Evolutionary conservation across 202 grass and related monocot genomes (phyloP).

Genomic region (Alloteropsis angusta): DNA sequence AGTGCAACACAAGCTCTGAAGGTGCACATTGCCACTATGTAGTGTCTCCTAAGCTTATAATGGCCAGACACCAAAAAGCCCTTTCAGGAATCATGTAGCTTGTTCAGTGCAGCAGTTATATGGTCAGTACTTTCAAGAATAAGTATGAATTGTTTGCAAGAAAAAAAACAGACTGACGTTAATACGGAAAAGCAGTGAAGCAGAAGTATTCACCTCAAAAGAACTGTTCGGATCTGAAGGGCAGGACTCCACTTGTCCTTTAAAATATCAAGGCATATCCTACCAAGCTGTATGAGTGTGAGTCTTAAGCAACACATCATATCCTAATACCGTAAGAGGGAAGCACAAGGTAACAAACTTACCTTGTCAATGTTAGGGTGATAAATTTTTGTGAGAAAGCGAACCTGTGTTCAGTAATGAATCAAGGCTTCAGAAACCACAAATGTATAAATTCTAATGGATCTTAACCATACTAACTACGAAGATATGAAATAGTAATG

Average conservation of each 20-base stretch:
- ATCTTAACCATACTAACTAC: neutral
- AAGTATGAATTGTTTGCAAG: neutral
- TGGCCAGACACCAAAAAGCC: neutral
- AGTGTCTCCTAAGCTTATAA: neutral
- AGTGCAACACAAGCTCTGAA: neutral
- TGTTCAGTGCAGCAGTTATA: neutral
- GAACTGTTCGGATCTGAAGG: slow-evolving; percentile 86
- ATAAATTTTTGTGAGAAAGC: slow-evolving; percentile 90
- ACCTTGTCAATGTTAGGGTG: slow-evolving; percentile 97
- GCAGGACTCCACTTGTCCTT: slow-evolving; percentile 98
- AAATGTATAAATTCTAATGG: neutral
- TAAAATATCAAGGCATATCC: slow-evolving; percentile 96
- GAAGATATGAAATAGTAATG: neutral
- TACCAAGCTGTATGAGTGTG: slow-evolving; percentile 65
- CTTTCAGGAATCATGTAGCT: neutral
- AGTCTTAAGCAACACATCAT: neutral
- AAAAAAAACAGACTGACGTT: neutral
- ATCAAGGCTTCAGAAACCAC: neutral
- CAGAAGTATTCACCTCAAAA: slow-evolving; percentile 58
- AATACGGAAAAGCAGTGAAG: neutral
- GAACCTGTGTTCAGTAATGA: slow-evolving; percentile 50
- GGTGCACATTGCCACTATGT: neutral
- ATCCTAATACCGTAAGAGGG: neutral
- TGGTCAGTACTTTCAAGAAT: neutral
- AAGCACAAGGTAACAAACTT: slow-evolving; percentile 7